Evolutionary conservation across 129 eudicot species (phyloP), one percentile per base, ranked within the genome.

Genomic region (Cynara cardunculus): DNA sequence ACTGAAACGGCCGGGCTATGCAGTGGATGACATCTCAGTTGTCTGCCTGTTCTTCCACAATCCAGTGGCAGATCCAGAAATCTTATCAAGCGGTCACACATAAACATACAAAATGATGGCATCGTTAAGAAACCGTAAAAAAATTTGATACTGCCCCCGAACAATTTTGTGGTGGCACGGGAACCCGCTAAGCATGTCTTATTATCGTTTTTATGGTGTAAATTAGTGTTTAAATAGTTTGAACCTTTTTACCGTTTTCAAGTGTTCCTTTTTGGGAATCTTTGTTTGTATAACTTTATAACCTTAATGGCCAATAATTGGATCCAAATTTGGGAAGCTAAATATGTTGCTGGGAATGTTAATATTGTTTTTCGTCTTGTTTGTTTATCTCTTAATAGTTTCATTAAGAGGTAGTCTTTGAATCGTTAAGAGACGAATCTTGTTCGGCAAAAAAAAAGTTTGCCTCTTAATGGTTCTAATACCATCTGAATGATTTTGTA

Each of bases 1-100:
- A 80, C 72, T 80, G 1, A 85, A 84, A 78, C 81, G 97, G 27
- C 82, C 86, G 2, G 89, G 90, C 2, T 64, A 83, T 53, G 93
- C 90, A 2, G 73, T 78, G 61, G 99, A 96, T 78, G 99, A 96
- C 79, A 92, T 96, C 28, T 92, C 99, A 53, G 99, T 86, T 28
- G 84, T 96, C 18, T 96, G 99, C 81, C 81, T 92, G 74, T 96
- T 90, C 79, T 89, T 96, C 75, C 91, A 92, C 75, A 70, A 69
- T 22, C 69, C 44, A 64, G 27, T 65, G 1, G 30, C 34, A 4
- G 53, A 41, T 3, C 53, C 53, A 41, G 53, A 10, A 41, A 41
- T 41, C 53, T 41, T 18, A 4, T 11, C 53, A 12, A 41, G 65
- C 5, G 65, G n/a, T 5, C 10, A 6, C 65, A 56, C 24, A 0